Evolutionary conservation across 1,139 yeast genomes (phyloP).

Genomic region (Protomyces pachydermus): DNA sequence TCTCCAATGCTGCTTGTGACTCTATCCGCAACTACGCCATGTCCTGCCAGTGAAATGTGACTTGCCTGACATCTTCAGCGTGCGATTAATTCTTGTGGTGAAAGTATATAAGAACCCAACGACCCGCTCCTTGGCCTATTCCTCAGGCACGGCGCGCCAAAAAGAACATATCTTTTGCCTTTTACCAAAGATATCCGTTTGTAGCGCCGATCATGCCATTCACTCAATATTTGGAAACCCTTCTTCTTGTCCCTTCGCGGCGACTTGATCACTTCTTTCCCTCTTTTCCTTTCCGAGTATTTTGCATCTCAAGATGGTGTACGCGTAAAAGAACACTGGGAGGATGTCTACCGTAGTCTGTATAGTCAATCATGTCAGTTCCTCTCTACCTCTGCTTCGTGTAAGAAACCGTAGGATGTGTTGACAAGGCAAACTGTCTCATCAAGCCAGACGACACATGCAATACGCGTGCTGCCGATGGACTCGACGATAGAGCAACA

Average conservation of each 20-base stretch:
- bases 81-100: not conserved
- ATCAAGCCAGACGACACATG: not conserved
- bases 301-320: not conserved
- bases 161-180: constrained; percentile 28
- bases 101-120: not conserved
- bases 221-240: constrained; percentile 21
- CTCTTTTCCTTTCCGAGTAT: not conserved
- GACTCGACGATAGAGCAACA: constrained; percentile 32
- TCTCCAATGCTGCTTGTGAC: too few relatives aligned
- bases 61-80: not conserved
- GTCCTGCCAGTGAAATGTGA: too few relatives aligned
- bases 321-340: too few relatives aligned
- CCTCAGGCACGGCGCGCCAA: constrained; percentile 17
- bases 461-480: not conserved
- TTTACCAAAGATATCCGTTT: constrained; percentile 28
- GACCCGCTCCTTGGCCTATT: not conserved
- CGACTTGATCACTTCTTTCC: not conserved
- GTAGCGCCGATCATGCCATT: constrained; percentile 24
- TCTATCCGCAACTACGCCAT: too few relatives aligned
- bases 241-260: not conserved
- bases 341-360: too few relatives aligned
- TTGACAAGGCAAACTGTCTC: too few relatives aligned
- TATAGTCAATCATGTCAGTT: too few relatives aligned
- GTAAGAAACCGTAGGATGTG: too few relatives aligned
- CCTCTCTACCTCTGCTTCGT: too few relatives aligned